Evolutionary conservation across 345 rosid species (phyloP), one percentile per base, ranked within the genome.

Genomic region (Capsella bursapastoris): DNA sequence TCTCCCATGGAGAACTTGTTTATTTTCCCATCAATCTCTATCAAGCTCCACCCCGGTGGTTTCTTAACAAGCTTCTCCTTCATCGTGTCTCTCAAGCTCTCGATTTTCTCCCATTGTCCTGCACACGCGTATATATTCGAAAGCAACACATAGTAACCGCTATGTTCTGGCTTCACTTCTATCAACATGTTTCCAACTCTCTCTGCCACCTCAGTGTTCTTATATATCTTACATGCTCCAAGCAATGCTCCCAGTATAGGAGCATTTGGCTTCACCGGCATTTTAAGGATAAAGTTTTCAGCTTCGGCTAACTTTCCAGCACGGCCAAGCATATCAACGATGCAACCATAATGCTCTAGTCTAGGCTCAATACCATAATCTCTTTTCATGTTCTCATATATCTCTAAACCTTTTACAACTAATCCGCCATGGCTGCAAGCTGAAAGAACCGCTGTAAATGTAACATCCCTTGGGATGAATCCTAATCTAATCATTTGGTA

Each of bases 381-480:
- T 8, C 60, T 72, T 66, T 78, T 78, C 86, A 91, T 89, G 83
- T 62, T 81, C 61, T 86, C 78, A n/a, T 86, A 91, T 59, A 85
- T 59, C 48, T 89, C 83, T 7, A 78, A 72, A 49, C 95, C 97
- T 76, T 76, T 84, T 14, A 80, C 82, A 3, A 89, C 85, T 69
- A 91, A 76, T 25, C 97, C 93, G 2, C 88, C 83, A 32, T 87
- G 97, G 63, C 97, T 86, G 67, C 97, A 89, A 58, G 93, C 93
- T 3, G 91, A 85, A 64, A 91, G 76, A 73, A 89, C 78, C 0
- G 87, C 87, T 0, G 91, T 89, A 25, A 87, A 84, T 0, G 93
- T 87, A 52, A 91, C 87, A 66, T 84, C 91, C 50, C 82, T 74
- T 0, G 90, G 91, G n/a, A 70, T 66, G 51, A 83, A 51, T 34